Evolutionary conservation across 768 basidiomycete species (phyloP).

Genomic region (Pholiota conissans): DNA sequence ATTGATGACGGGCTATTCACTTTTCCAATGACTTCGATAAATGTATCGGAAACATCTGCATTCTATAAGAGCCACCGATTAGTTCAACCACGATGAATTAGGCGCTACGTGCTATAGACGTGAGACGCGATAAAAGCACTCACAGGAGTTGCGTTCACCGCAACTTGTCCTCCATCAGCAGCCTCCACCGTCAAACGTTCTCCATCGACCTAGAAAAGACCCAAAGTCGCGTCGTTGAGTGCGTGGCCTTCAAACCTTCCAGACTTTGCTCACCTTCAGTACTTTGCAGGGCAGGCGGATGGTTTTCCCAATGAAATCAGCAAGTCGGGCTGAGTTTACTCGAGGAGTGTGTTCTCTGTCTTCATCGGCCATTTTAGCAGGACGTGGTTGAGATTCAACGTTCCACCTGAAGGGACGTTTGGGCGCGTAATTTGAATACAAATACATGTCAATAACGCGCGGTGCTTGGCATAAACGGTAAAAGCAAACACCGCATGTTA

Average conservation of each 20-base stretch:
- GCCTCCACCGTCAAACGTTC: conserved; percentile 59
- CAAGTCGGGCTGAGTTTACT: conserved; percentile 62
- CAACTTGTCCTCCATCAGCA: conserved; percentile 65
- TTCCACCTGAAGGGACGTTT: conserved; percentile 5
- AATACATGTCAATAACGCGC: conserved; percentile 17
- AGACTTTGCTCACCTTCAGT: conserved; percentile 26
- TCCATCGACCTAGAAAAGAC: conserved; percentile 35
- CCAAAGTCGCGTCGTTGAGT: conserved; percentile 1
- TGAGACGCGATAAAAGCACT: conserved; percentile 10
- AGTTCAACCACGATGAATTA: not conserved
- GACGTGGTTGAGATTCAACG: not conserved
- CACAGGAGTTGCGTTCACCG: conserved; percentile 42
- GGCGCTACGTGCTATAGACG: not conserved
- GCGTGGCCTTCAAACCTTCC: not conserved
- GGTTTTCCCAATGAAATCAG: conserved; percentile 49
- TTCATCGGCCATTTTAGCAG: conserved; percentile 2
- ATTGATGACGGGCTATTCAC: conserved; percentile 57
- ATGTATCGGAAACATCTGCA: conserved; percentile 49
- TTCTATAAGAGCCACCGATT: conserved; percentile 28
- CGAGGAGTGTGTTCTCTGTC: conserved; percentile 35
- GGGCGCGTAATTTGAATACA: conserved; percentile 8
- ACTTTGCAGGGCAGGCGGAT: conserved; percentile 66
- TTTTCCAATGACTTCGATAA: conserved; percentile 66
- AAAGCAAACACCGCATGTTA: too few relatives aligned
- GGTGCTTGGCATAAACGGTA: too few relatives aligned